Conservation (phyloP, 169 alveolate genomes). For the Plasmodium gaboni region DNA sequence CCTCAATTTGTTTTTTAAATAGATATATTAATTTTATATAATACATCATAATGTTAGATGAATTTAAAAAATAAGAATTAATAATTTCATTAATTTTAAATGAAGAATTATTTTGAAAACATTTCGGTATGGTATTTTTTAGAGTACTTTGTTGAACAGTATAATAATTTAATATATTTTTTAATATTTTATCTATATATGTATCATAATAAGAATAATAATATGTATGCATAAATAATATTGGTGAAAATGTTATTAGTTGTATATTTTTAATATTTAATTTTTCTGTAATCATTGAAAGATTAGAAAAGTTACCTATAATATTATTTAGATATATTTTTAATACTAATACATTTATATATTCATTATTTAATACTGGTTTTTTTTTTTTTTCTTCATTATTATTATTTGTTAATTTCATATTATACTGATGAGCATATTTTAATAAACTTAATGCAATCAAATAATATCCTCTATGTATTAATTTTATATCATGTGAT, state of each 20-base stretch:
- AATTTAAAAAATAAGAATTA: slow-evolving; percentile 48
- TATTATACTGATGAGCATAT: slow-evolving; percentile 31
- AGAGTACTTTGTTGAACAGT: slow-evolving; percentile 49
- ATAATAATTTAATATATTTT: slow-evolving; percentile 34
- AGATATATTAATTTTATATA: slow-evolving; percentile 40
- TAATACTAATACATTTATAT: slow-evolving; percentile 42
- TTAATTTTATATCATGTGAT: neutral
- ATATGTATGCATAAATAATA: slow-evolving; percentile 39
- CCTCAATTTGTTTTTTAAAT: slow-evolving; percentile 38
- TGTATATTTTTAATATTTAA: slow-evolving; percentile 65
- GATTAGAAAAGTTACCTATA: slow-evolving; percentile 48
- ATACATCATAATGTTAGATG: slow-evolving; percentile 43
- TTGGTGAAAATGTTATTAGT: slow-evolving; percentile 47
- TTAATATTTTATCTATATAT: slow-evolving; percentile 17
- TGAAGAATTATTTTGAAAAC: slow-evolving; percentile 53
- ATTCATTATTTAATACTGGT: slow-evolving; percentile 39
- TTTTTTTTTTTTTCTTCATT: slow-evolving; percentile 48
- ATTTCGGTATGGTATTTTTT: slow-evolving; percentile 33
- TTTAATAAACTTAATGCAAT: slow-evolving; percentile 39
- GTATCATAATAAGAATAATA: slow-evolving; percentile 40
- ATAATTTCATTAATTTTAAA: slow-evolving; percentile 69
- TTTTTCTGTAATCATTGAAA: slow-evolving; percentile 22
- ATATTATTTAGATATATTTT: slow-evolving; percentile 36
- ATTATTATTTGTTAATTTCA: slow-evolving; percentile 17
- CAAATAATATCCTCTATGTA: slow-evolving; percentile 22